Evolutionary conservation across 148 eudicot genomes (phyloP).

Genomic region (Rhododendron mucronatum): DNA sequence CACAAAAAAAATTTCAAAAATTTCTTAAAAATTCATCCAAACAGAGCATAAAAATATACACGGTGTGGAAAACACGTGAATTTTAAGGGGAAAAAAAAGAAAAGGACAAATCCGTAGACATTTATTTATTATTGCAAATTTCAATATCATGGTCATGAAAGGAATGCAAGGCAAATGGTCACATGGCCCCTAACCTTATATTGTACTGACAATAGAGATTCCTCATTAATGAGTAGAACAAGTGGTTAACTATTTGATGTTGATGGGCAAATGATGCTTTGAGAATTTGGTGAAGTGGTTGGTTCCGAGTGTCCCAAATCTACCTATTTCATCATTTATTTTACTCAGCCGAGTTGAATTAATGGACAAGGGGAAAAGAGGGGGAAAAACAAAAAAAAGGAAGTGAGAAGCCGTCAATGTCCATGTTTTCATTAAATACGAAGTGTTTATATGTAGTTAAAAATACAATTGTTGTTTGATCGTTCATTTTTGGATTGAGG

Average conservation of each 20-base stretch:
- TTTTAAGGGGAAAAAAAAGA: no score
- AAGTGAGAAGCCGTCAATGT: neutral
- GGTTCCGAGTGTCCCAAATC: neutral
- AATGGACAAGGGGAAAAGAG: neutral
- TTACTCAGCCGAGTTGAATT: neutral
- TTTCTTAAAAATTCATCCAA: no score
- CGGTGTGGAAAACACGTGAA: neutral
- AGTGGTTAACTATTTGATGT: constrained; percentile 6
- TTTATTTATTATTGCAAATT: neutral
- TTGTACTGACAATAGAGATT: neutral
- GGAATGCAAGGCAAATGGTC: neutral
- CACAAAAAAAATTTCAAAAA: no score
- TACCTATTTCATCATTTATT: neutral
- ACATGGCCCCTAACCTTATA: neutral
- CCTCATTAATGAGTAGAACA: neutral
- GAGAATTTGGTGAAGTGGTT: constrained; percentile 5
- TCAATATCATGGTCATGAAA: neutral
- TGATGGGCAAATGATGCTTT: constrained; percentile 4
- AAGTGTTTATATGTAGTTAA: neutral
- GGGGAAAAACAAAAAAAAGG: neutral
- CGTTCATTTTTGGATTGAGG: neutral
- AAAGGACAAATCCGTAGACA: neutral
- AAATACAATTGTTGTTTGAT: neutral
- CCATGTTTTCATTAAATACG: neutral
- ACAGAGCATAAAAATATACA: no score